A percentile compares a stretch with the other conserved stretches of the same genome.
phyloP scores from a whole-genome alignment of 2,329 filamentous ascomycete species.

The Trichoderma atrobrunneum region DNA sequence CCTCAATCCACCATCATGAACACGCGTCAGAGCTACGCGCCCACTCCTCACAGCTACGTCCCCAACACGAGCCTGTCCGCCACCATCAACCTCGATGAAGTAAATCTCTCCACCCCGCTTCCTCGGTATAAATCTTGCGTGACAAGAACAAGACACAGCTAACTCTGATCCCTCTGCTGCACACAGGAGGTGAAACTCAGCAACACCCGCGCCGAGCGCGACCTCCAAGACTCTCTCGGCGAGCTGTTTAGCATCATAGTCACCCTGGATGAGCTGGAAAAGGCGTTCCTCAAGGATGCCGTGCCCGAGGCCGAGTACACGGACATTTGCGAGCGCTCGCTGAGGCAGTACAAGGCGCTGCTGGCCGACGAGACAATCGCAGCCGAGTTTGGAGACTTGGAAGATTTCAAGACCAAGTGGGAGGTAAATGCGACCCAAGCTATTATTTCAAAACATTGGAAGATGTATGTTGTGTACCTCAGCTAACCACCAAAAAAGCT shows the following conservation, averaged over 20 bases:
- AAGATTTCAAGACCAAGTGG: conserved; percentile 89
- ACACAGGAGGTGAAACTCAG: conserved; percentile 88
- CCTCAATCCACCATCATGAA: conserved; percentile 44
- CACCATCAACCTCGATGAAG: conserved; percentile 91
- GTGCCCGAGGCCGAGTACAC: conserved; percentile 90
- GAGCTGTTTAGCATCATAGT: conserved; percentile 98
- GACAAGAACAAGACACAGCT: conserved; percentile 8
- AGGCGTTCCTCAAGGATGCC: conserved; percentile 94
- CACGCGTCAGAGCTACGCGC: conserved; percentile 72
- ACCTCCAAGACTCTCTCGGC: conserved; percentile 91
- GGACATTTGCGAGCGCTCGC: conserved; percentile 86
- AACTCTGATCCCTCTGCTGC: conserved; percentile 11
- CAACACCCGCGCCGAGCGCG: conserved; percentile 80
- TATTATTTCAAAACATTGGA: background rate
- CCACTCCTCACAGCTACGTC: conserved; percentile 87
- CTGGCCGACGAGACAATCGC: conserved; percentile 87
- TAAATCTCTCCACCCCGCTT: conserved; percentile 36
- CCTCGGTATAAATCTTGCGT: background rate
- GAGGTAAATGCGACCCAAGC: conserved; percentile 59
- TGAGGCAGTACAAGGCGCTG: conserved; percentile 97
- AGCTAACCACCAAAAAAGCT: conserved; percentile 53
- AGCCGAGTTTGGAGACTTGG: conserved; percentile 81
- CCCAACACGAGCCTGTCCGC: conserved; percentile 79
- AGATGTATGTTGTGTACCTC: background rate
- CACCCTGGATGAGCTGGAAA: conserved; percentile 91